Percentiles rank a stretch among this genome's conserved stretches.
Conservation (phyloP, 768 basidiomycete species). For the Infundibulicybe gibba region DNA sequence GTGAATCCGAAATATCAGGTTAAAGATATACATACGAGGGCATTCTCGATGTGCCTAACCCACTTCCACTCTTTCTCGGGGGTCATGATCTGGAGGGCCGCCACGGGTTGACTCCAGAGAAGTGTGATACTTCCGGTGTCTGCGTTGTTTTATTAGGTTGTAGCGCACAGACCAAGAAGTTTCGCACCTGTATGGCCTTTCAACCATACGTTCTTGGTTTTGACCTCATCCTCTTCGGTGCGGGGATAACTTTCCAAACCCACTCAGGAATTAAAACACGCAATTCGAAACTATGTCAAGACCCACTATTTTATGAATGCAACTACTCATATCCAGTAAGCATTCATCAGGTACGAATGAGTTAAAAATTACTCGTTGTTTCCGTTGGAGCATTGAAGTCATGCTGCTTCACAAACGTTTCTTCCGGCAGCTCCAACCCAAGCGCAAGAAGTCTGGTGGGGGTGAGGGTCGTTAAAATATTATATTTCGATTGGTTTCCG, state of each 20-base stretch:
- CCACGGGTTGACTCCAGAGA: constrained; percentile 59
- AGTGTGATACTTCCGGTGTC: constrained; percentile 57
- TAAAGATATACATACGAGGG: constrained; percentile 33
- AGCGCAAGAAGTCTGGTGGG: constrained; percentile 23
- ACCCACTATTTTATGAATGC: background rate
- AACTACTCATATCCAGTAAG: too few relatives aligned
- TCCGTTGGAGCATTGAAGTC: constrained; percentile 17
- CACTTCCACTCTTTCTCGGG: constrained; percentile 53
- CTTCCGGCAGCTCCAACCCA: constrained; percentile 37
- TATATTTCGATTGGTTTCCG: too few relatives aligned
- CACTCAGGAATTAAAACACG: background rate
- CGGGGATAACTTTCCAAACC: constrained; percentile 26
- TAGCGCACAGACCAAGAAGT: too few relatives aligned
- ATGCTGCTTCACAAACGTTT: constrained; percentile 31
- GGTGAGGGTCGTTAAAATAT: background rate
- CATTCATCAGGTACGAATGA: too few relatives aligned
- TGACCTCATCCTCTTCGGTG: constrained; percentile 27
- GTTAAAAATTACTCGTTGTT: background rate
- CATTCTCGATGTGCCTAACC: constrained; percentile 57
- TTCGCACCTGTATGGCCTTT: constrained; percentile 35
- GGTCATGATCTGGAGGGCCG: constrained; percentile 53
- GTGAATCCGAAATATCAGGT: background rate
- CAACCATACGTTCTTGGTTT: constrained; percentile 34
- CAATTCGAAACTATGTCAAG: too few relatives aligned
- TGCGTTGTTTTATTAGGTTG: too few relatives aligned